Percentiles rank a stretch among this genome's conserved stretches.
Evolutionary conservation across 805 yeast genomes (phyloP).

Genomic region (Isabelozyma rhagii): DNA sequence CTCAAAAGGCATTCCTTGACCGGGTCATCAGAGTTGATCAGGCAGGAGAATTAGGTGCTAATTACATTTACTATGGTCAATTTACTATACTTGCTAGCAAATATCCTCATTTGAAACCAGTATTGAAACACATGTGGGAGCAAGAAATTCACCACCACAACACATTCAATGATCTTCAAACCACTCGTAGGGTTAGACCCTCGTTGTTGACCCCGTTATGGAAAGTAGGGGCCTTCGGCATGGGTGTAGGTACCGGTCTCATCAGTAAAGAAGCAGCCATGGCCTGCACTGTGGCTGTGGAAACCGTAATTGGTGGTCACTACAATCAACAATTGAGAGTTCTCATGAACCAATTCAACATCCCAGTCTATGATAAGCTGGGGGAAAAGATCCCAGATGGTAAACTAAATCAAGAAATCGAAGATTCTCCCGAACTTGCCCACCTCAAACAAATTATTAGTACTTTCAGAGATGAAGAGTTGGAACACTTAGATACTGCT

Average conservation of each 20-base stretch:
- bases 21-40: constrained; percentile 88
- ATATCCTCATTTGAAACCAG: constrained; percentile 72
- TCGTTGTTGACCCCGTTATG: constrained; percentile 88
- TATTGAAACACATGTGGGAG: constrained; percentile 95
- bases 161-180: constrained; percentile 78
- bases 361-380: constrained; percentile 37
- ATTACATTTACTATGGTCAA: constrained; percentile 90
- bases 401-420: constrained; percentile 19
- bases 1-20: constrained; percentile 70
- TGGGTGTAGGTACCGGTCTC: constrained; percentile 85
- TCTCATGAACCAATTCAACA: constrained; percentile 62
- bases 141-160: constrained; percentile 90
- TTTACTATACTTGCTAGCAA: constrained; percentile 67
- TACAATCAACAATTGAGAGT: constrained; percentile 86
- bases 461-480: constrained; percentile 86
- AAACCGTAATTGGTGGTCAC: constrained; percentile 95
- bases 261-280: constrained; percentile 94
- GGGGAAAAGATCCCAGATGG: constrained; percentile 22
- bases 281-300: constrained; percentile 99
- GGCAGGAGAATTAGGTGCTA: constrained; percentile 97
- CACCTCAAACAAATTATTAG: constrained; percentile 61
- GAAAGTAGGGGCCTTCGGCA: constrained; percentile 84
- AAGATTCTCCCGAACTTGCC: constrained; percentile 52
- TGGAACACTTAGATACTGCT: constrained; percentile 94
- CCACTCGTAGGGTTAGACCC: constrained; percentile 80